Percentiles rank a stretch among this genome's conserved stretches.
Evolutionary conservation across 106 monocot species (phyloP).

Genomic region (Allium sativum): DNA sequence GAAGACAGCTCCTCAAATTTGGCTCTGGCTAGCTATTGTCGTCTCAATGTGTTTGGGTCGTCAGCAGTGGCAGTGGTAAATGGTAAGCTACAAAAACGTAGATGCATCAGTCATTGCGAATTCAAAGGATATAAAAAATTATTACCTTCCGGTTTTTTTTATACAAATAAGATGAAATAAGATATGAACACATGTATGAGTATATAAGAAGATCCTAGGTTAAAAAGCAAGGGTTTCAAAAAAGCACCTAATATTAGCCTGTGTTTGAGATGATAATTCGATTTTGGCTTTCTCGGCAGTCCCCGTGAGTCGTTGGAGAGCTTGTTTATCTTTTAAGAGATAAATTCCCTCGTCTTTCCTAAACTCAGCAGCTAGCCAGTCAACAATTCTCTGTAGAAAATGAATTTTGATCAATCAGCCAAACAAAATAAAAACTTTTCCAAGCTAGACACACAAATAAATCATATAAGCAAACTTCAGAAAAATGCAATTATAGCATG

Average conservation of each 20-base stretch:
- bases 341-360: conserved; percentile 64
- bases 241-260: conserved; percentile 49
- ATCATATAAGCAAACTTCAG: too few species aligned
- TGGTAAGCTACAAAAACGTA: conserved; percentile 32
- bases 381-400: conserved; percentile 37
- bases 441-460: too few species aligned
- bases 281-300: conserved; percentile 72
- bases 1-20: conserved; percentile 68
- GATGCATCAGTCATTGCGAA: too few species aligned
- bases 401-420: too few species aligned
- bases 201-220: too few species aligned
- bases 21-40: conserved; percentile 48
- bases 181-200: too few species aligned
- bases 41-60: conserved; percentile 63
- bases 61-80: conserved; percentile 72
- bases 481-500: too few species aligned
- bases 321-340: conserved; percentile 66
- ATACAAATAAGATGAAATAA: too few species aligned
- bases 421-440: too few species aligned
- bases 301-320: conserved; percentile 59
- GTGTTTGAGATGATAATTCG: conserved; percentile 54
- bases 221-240: not conserved
- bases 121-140: not conserved
- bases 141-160: too few species aligned
- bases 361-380: conserved; percentile 46